These are phyloP conservation scores for Solanum bulbocastanum DNA, from an alignment of 257 asterid genomes.

Conservation along the genomic window DNA sequence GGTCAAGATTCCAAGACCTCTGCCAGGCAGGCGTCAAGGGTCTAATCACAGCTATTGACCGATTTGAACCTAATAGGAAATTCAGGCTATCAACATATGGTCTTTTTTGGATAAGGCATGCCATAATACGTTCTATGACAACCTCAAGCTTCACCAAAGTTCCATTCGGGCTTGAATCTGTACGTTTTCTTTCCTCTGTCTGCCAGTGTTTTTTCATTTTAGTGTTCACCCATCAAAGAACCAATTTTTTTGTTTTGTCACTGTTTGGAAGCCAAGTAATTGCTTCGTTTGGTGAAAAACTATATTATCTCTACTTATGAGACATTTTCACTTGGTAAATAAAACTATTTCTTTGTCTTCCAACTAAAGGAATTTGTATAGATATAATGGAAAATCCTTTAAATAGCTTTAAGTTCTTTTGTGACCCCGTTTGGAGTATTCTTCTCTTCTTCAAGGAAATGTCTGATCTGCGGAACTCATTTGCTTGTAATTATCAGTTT, in stretches of 20 bases:
- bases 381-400: neutral
- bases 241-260: neutral
- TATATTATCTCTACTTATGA: neutral
- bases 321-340: neutral
- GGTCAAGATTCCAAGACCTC: constrained; percentile 80
- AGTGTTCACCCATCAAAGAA: neutral
- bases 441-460: neutral
- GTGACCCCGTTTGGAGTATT: neutral
- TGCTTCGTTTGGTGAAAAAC: neutral
- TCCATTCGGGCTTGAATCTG: constrained; percentile 92
- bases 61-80: constrained; percentile 78
- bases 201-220: neutral
- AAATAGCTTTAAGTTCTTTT: neutral
- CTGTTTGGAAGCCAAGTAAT: neutral
- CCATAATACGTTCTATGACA: constrained; percentile 81
- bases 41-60: constrained; percentile 79
- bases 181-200: constrained; percentile 18
- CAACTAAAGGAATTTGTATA: neutral
- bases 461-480: neutral
- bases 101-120: constrained; percentile 91
- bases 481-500: neutral
- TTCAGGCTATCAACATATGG: constrained; percentile 73
- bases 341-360: neutral
- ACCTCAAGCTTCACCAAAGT: constrained; percentile 89
- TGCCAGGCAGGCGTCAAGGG: constrained; percentile 98